Evolutionary conservation across 768 basidiomycete genomes (phyloP), one percentile per base, ranked within the genome.

Genomic region (Lactarius sp.): DNA sequence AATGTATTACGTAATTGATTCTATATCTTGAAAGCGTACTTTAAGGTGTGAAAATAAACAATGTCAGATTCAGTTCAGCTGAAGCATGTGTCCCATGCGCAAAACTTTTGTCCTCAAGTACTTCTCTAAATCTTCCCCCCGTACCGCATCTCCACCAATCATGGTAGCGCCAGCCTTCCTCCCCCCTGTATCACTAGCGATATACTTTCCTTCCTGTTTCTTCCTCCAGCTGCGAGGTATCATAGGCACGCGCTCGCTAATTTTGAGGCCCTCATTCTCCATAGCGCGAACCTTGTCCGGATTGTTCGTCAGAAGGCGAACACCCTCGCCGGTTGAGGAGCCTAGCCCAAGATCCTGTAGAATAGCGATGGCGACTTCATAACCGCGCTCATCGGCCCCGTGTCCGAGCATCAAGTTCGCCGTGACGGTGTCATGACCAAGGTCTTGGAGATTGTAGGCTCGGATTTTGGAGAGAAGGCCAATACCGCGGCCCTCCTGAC

Each of bases 361-460:
- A 66, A 98, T 98, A 34, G 90, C 94, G 8, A 80, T 88, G 1
- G 97, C 97, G 62, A 98, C 80, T 68, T 90, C 93, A 75, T 98
- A 99, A 27, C 87, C 87, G 39, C 97, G 84, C 74, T 96, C 91
- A 73, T 99, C 97, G 6, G 97, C 95, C 63, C 85, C 81, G 74
- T 97, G 92, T 2, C 97, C 97, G 36, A 99, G 85, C 82, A 97
- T 83, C 44, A 98, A 77, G 74, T 99, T 99, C 33, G 97, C 97
- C 5, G 91, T 87, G 69, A 99, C 97, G n/a, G 97, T 99, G 76
- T 98, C 97, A 72, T 98, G 92, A 0, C 97, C 97, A 56, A 99
- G 78, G 73, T 99, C 97, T 74, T 98, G 97, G 20, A 98, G 80
- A 72, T 99, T 99, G 77, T 99, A 99, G 14, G 97, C 97, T 39